Percentiles rank a stretch among this genome's conserved stretches.
These are phyloP conservation scores for Metschnikowia kunwiensis DNA, from an alignment of 805 yeast genomes.

Conservation along the genomic window DNA sequence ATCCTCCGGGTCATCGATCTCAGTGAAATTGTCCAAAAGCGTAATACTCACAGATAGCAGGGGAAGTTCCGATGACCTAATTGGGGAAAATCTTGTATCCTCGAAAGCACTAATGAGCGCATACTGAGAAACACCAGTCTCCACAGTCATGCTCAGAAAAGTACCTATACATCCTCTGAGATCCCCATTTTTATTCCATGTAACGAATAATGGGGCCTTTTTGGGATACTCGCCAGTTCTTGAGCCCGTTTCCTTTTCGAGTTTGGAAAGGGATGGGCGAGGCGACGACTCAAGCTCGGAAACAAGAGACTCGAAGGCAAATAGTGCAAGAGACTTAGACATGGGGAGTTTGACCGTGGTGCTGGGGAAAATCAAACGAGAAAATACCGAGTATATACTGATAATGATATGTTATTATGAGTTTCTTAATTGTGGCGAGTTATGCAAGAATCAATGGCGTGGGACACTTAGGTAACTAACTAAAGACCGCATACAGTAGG, in stretches of 20 bases:
- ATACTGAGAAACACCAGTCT: conserved; percentile 58
- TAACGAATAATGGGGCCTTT: conserved; percentile 69
- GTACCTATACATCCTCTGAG: conserved; percentile 95
- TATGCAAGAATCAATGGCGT: too few relatives aligned
- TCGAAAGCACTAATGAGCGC: conserved; percentile 64
- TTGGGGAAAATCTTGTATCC: conserved; percentile 75
- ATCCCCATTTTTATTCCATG: conserved; percentile 63
- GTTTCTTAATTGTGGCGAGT: too few relatives aligned
- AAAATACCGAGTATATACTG: too few relatives aligned
- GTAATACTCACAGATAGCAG: conserved; percentile 61
- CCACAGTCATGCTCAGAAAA: conserved; percentile 54
- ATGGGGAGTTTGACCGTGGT: conserved; percentile 4
- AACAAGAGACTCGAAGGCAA: conserved; percentile 36
- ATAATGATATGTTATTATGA: too few relatives aligned
- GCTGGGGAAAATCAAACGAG: too few relatives aligned
- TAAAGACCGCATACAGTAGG: too few relatives aligned
- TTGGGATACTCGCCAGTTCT: conserved; percentile 12
- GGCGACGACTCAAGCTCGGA: conserved; percentile 16
- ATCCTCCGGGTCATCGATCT: conserved; percentile 50
- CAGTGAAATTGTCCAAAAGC: conserved; percentile 55
- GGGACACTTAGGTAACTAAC: too few relatives aligned
- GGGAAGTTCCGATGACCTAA: conserved; percentile 52
- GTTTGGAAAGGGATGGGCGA: conserved; percentile 14
- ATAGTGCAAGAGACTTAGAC: conserved; percentile 38
- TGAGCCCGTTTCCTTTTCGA: conserved; percentile 4